Evolutionary conservation across 2,329 filamentous ascomycete genomes (phyloP), one percentile per base, ranked within the genome.

Genomic region (Leptosphaerulina australis): DNA sequence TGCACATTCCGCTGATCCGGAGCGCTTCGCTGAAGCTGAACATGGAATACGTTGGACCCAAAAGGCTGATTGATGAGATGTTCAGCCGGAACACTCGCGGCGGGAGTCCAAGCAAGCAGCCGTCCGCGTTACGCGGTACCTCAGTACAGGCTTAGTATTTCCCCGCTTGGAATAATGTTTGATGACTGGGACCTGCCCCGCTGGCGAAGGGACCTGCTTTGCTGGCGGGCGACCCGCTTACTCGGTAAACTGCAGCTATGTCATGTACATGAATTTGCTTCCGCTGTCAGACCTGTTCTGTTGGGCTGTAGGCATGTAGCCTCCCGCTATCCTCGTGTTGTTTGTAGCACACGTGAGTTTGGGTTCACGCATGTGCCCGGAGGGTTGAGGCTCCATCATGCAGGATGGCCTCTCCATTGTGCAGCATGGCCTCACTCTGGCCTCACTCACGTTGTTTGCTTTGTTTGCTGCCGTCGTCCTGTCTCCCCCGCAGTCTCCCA

Each of bases 41-140:
- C 41, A 75, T 86, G 68, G 84, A 87, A 57, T 83, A 84, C 52
- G 77, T 87, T 58, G 81, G 81, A 18, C 83, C 85, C 11, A 85
- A 80, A 64, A 79, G 80, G 29, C 75, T 88, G 54, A 82, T 88
- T 58, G 81, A 84, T 68, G 83, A 85, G 55, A 80, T 87, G 55
- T 85, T 88, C 68, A 78, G 83, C 66, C 79, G 83, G 20, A 65
- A 60, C 37, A 60, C 50, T 21, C 58, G 60, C 25, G 60, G 54
- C 47, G 49, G 30, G 18, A 50, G 46, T 38, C 58, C 63, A 26
- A 66, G 53, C 44, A 69, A 62, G 53, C 66, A 60, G 31, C 53
- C 63, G 15, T 61, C 66, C 33, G 58, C 65, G 44, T 61, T 59
- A 49, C 68, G 63, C 34, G 60, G 62, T 34, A 58, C 55, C 9